phyloP scores from a whole-genome alignment of 2,329 filamentous ascomycete species.

The Stagonosporopsis cucurbitacearum region DNA sequence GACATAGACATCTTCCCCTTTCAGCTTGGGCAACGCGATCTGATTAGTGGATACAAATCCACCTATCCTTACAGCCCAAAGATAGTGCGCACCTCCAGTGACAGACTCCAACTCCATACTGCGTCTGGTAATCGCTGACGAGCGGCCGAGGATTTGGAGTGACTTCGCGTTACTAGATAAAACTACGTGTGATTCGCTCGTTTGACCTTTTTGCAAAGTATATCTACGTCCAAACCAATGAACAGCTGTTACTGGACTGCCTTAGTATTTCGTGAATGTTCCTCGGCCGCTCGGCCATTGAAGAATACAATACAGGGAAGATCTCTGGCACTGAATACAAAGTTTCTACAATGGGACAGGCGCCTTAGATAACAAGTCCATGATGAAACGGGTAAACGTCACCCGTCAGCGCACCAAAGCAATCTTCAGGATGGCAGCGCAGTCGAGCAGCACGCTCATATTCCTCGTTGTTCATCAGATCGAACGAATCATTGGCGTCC shows the following conservation, averaged over 20 bases:
- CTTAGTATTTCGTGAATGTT: too few species aligned
- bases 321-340: too few species aligned
- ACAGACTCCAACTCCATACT: background rate
- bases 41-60: background rate
- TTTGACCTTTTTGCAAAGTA: too few species aligned
- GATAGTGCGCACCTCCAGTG: background rate
- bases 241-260: too few species aligned
- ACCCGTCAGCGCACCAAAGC: conserved; percentile 4
- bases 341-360: background rate
- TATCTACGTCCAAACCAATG: too few species aligned
- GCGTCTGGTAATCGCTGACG: too few species aligned
- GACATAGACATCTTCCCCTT: too few species aligned
- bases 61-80: background rate
- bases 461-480: background rate
- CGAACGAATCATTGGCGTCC: background rate
- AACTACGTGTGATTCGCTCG: too few species aligned
- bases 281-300: too few species aligned
- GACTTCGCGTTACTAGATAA: too few species aligned
- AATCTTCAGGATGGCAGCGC: conserved; percentile 2
- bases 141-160: too few species aligned
- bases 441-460: conserved; percentile 3
- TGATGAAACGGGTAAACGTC: conserved; percentile 9
- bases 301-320: too few species aligned
- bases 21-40: background rate
- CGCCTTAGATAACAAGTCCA: background rate